phyloP scores from a whole-genome alignment of 768 basidiomycete genomes.

The Pulveroboletus sp. region DNA sequence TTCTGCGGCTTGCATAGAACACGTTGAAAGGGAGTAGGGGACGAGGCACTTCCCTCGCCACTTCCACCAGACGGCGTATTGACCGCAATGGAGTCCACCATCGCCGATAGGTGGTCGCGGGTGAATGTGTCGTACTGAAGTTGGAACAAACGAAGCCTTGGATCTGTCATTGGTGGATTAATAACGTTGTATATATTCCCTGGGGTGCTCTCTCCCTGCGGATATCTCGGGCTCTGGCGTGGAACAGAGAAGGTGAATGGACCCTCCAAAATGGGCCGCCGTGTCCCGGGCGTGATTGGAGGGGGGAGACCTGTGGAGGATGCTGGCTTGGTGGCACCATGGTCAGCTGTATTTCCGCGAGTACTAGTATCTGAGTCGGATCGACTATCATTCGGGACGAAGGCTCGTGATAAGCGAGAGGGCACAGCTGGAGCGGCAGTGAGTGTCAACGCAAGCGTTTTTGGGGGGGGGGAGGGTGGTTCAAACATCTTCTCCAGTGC shows the following conservation, averaged over 20 bases:
- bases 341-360: constrained; percentile 11
- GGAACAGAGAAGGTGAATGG: constrained; percentile 77
- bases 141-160: constrained; percentile 81
- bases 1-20: constrained; percentile 47
- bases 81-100: constrained; percentile 92
- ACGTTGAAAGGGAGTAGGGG: constrained; percentile 40
- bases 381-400: constrained; percentile 27
- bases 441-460: constrained; percentile 18
- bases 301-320: constrained; percentile 7
- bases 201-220: constrained; percentile 64
- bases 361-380: constrained; percentile 21
- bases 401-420: constrained; percentile 37
- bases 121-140: constrained; percentile 97
- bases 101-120: constrained; percentile 85
- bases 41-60: constrained; percentile 39
- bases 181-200: constrained; percentile 14
- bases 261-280: constrained; percentile 46
- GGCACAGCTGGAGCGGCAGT: constrained; percentile 29
- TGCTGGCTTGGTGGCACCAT: constrained; percentile 2
- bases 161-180: constrained; percentile 50
- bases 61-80: constrained; percentile 60
- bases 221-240: constrained; percentile 34
- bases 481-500: constrained; percentile 91
- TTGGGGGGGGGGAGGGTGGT: constrained; percentile 67
- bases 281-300: constrained; percentile 32